phyloP scores from a whole-genome alignment of 139 green algal species.

The Chlamydomonas asymmetrica region DNA sequence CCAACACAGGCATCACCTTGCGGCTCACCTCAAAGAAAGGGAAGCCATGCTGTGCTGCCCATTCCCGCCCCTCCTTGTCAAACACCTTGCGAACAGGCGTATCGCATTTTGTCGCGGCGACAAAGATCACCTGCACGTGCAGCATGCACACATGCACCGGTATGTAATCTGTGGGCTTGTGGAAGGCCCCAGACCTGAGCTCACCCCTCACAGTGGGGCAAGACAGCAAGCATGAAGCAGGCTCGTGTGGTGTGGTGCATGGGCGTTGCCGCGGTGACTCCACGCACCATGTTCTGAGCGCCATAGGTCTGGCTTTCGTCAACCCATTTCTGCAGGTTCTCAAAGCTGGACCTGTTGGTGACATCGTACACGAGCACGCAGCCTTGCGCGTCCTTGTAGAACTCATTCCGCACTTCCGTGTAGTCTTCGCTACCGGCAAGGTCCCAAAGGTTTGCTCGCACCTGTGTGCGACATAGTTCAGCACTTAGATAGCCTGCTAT shows the following conservation, averaged over 20 bases:
- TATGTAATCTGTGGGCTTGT: background rate
- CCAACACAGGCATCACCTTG: background rate
- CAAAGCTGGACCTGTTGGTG: slow-evolving; percentile 56
- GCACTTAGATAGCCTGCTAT: background rate
- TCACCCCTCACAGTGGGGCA: no score
- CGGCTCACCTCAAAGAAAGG: slow-evolving; percentile 52
- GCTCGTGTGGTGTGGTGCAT: background rate
- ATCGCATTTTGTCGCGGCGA: slow-evolving; percentile 59
- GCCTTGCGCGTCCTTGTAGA: slow-evolving; percentile 65
- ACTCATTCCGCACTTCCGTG: slow-evolving; percentile 65
- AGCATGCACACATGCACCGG: no score
- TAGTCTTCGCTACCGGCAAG: slow-evolving; percentile 59
- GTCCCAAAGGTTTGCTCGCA: slow-evolving; percentile 71
- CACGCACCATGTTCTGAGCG: slow-evolving; percentile 53
- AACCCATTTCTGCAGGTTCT: slow-evolving; percentile 53
- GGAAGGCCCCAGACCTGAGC: no score
- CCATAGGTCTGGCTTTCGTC: slow-evolving; percentile 43
- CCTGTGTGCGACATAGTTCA: slow-evolving; percentile 30
- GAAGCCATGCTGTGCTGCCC: slow-evolving; percentile 51
- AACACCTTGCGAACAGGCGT: slow-evolving; percentile 50
- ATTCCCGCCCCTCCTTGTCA: slow-evolving; percentile 61
- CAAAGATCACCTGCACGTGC: slow-evolving; percentile 51
- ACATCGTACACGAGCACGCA: slow-evolving; percentile 55
- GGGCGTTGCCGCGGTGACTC: background rate
- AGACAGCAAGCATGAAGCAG: background rate